These are phyloP conservation scores for Talaromyces islandicus DNA, from an alignment of 2,329 filamentous ascomycete species.

Conservation along the genomic window DNA sequence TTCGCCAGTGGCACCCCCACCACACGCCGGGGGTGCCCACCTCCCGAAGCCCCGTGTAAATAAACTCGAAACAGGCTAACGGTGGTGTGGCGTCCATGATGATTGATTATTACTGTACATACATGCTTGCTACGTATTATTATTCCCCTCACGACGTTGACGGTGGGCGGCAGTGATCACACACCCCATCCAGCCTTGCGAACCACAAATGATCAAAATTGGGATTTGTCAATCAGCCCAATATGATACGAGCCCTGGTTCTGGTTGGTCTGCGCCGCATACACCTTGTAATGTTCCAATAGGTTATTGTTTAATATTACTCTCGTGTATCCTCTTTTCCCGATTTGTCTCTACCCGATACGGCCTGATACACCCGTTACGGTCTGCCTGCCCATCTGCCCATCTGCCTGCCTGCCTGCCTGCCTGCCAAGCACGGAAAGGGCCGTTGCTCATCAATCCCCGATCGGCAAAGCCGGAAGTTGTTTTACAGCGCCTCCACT, in stretches of 20 bases:
- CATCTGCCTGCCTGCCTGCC: too few relatives aligned
- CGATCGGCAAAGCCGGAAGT: neutral
- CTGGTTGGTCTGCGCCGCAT: neutral
- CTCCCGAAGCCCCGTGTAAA: constrained; percentile 19
- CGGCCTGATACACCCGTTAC: neutral
- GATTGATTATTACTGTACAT: too few relatives aligned
- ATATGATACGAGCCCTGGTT: neutral
- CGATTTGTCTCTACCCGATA: neutral
- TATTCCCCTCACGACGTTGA: neutral
- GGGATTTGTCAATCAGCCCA: too few relatives aligned
- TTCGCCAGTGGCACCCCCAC: neutral
- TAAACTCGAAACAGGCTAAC: constrained; percentile 39
- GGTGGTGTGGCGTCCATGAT: constrained; percentile 10
- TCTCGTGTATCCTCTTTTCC: neutral
- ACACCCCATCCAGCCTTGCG: constrained; percentile 11
- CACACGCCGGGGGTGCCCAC: constrained; percentile 8
- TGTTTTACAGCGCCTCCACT: neutral
- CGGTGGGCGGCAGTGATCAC: too few relatives aligned
- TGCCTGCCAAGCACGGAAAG: neutral
- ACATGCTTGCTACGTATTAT: too few relatives aligned
- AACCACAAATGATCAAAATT: neutral
- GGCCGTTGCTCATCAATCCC: neutral
- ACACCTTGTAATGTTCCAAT: neutral
- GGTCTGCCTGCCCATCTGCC: too few relatives aligned
- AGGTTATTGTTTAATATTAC: too few relatives aligned